These are phyloP conservation scores for Sporothrix phasma DNA, from an alignment of 2,329 filamentous ascomycete genomes.

Conservation along the genomic window DNA sequence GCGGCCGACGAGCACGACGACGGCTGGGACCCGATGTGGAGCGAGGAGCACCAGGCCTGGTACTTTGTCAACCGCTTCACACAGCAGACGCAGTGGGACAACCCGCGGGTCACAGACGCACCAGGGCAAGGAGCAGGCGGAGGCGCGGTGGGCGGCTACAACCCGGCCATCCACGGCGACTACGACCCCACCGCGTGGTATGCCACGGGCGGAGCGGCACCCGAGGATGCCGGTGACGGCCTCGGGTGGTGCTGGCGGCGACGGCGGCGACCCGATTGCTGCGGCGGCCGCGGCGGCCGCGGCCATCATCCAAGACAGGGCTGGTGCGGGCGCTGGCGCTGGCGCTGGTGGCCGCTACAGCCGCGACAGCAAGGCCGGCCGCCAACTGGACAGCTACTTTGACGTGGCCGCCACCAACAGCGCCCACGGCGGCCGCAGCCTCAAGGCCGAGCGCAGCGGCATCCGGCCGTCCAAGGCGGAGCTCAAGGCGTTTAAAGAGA, in stretches of 20 bases:
- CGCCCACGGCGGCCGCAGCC: conserved; percentile 75
- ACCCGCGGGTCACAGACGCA: conserved; percentile 59
- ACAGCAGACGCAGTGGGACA: conserved; percentile 68
- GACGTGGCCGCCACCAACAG: conserved; percentile 93
- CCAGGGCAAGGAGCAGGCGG: conserved; percentile 26
- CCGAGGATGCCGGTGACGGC: conserved; percentile 20
- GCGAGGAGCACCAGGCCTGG: conserved; percentile 54
- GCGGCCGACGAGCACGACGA: conserved; percentile 35
- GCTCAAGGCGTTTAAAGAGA: conserved; percentile 84
- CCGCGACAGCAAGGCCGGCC: conserved; percentile 75
- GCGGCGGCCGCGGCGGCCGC: conserved; percentile 20
- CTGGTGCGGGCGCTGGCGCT: conserved; percentile 66
- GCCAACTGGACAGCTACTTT: conserved; percentile 92
- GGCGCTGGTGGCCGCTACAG: conserved; percentile 55
- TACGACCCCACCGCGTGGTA: conserved; percentile 97
- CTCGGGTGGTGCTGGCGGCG: conserved; percentile 9
- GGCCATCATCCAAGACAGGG: conserved; percentile 70
- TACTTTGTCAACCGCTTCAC: conserved; percentile 81
- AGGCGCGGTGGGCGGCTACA: conserved; percentile 58
- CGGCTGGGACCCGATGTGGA: conserved; percentile 76
- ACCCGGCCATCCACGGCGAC: conserved; percentile 89
- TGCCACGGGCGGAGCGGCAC: conserved; percentile 43
- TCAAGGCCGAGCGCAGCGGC: conserved; percentile 80
- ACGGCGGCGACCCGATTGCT: conserved; percentile 26
- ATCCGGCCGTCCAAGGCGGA: conserved; percentile 80